Percentiles rank a stretch among this genome's conserved stretches.
These are phyloP conservation scores for Ogataea siamensis DNA, from an alignment of 805 yeast species.

Conservation along the genomic window DNA sequence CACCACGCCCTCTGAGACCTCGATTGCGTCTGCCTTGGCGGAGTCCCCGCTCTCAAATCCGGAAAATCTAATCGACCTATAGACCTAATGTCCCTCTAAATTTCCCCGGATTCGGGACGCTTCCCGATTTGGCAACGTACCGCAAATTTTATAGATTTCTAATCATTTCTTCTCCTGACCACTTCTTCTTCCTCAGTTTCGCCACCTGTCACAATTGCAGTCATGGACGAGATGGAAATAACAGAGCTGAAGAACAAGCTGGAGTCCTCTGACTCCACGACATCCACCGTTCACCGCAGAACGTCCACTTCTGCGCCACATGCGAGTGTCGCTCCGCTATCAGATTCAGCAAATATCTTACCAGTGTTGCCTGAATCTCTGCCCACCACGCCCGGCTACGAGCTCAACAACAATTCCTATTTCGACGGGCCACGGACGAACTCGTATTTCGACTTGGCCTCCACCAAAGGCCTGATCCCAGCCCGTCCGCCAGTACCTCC, in stretches of 20 bases:
- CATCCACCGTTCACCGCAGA: slow-evolving; percentile 7
- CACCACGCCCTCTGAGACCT: neutral
- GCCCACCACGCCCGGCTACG: slow-evolving; percentile 42
- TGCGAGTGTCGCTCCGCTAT: slow-evolving; percentile 4
- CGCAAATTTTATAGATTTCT: slow-evolving; percentile 9
- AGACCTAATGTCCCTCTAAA: neutral
- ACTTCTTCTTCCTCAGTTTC: neutral
- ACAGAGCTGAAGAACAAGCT: neutral
- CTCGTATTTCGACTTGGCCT: slow-evolving; percentile 23
- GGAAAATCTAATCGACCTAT: slow-evolving; percentile 7
- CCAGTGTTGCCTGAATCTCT: slow-evolving; percentile 41
- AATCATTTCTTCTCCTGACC: slow-evolving; percentile 1
- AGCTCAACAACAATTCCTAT: slow-evolving; percentile 21
- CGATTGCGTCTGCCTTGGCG: neutral
- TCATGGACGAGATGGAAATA: neutral
- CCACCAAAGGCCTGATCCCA: slow-evolving; percentile 9
- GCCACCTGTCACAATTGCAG: neutral
- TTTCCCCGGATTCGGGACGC: slow-evolving; percentile 8
- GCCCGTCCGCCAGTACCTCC: slow-evolving; percentile 22
- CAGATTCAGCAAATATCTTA: slow-evolving; percentile 25
- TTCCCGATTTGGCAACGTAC: slow-evolving; percentile 9
- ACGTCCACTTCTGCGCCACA: slow-evolving; percentile 9
- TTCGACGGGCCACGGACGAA: slow-evolving; percentile 1
- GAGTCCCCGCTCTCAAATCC: neutral
- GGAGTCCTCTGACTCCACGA: neutral